A percentile compares a stretch with the other conserved stretches of the same genome.
phyloP scores from a whole-genome alignment of 345 rosid genomes.

The Eucalyptus erythrocorys region DNA sequence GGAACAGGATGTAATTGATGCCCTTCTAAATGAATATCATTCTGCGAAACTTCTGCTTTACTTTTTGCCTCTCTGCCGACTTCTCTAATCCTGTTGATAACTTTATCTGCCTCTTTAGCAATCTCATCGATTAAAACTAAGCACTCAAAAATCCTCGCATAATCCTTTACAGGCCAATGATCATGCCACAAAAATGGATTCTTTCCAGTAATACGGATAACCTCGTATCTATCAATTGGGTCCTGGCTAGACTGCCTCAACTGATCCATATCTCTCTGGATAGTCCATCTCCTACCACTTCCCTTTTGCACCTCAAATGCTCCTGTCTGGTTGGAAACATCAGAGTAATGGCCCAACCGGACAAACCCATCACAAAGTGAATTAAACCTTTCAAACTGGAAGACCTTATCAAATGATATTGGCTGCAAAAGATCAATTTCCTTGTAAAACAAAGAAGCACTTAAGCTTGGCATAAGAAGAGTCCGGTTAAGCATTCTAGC shows the following conservation, averaged over 20 bases:
- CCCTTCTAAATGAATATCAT: background rate
- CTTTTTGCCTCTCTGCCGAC: slow-evolving; percentile 27
- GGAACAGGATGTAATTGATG: slow-evolving; percentile 1
- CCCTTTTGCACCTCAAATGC: slow-evolving; percentile 60
- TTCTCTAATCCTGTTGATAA: slow-evolving; percentile 58
- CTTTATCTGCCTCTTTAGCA: slow-evolving; percentile 62
- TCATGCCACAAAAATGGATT: slow-evolving; percentile 98
- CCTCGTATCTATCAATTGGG: slow-evolving; percentile 45
- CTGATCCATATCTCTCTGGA: slow-evolving; percentile 69
- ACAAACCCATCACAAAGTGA: slow-evolving; percentile 71
- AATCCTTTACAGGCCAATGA: slow-evolving; percentile 92
- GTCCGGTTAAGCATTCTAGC: slow-evolving; percentile 83
- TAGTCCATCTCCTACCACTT: slow-evolving; percentile 96
- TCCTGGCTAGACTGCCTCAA: slow-evolving; percentile 23
- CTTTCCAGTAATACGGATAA: slow-evolving; percentile 58
- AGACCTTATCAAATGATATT: slow-evolving; percentile 66
- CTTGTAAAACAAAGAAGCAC: slow-evolving; percentile 91
- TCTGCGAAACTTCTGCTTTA: background rate
- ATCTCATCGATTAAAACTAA: slow-evolving; percentile 69
- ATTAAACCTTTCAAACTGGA: slow-evolving; percentile 62
- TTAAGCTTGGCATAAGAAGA: slow-evolving; percentile 86
- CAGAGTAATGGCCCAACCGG: slow-evolving; percentile 44
- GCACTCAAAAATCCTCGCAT: slow-evolving; percentile 82
- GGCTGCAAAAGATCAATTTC: slow-evolving; percentile 76
- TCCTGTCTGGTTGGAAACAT: slow-evolving; percentile 30